Evolutionary conservation across 345 rosid genomes (phyloP).

Genomic region (Syzygium aqueum): DNA sequence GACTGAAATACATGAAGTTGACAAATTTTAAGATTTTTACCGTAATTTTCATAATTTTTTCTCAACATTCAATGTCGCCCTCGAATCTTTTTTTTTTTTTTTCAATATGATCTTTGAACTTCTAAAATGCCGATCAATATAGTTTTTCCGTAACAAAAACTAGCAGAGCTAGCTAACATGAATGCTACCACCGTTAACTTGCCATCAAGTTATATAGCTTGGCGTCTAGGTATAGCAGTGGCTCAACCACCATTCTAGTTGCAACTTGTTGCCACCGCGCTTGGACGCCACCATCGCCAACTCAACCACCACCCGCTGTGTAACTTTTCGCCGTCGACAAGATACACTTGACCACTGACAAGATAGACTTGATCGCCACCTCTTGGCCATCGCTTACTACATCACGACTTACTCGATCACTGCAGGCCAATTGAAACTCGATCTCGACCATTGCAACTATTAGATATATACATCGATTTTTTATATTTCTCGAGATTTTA

Average conservation of each 20-base stretch:
- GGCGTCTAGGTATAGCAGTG: background rate
- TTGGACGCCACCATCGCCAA: background rate
- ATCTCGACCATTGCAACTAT: background rate
- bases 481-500: background rate
- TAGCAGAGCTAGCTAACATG: background rate
- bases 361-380: background rate
- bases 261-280: background rate
- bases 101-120: background rate
- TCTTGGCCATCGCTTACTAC: accelerated
- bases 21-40: background rate
- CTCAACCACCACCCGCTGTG: accelerated
- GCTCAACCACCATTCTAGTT: background rate
- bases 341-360: background rate
- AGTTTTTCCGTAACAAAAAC: background rate
- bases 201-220: background rate
- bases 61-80: accelerated
- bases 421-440: background rate
- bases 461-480: background rate
- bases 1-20: background rate
- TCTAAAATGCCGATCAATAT: background rate
- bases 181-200: background rate
- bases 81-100: accelerated
- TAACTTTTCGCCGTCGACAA: background rate
- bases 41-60: background rate
- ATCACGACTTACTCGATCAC: background rate